Evolutionary conservation across 805 yeast genomes (phyloP), one percentile per base, ranked within the genome.

Genomic region (Yarrowia phangngaensis): DNA sequence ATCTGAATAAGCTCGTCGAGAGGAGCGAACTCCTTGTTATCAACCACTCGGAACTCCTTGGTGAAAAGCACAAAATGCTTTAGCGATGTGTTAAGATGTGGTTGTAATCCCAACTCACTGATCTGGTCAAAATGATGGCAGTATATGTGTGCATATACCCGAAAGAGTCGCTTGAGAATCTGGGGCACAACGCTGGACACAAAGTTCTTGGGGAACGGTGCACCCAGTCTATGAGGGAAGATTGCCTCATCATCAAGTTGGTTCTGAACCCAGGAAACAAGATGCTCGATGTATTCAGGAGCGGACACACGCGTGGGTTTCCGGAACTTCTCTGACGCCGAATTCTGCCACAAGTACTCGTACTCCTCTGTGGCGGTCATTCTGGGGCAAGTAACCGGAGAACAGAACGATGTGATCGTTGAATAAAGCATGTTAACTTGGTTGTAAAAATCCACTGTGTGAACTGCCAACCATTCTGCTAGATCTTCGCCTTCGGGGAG

Each of bases 331-430:
- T 77, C 69, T 55, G 70, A 70, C 13, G 53, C 35, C 16, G 64
- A 52, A 58, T 89, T 95, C 63, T 90, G 95, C 99, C 99, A 92
- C 52, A 92, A 72, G 61, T 92, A 92, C 65, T 92, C 98, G 62
- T 88, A 90, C 68, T 89, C 97, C 53, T 83, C 92, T 0, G 97
- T 90, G 15, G 99, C 99, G 51, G 85, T 89, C 99, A 92, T 92
- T 52, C 92, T 71, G 2, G 98, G 97, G 64, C 99, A 92, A 2
- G 94, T 76, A n/a, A 70, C 65, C 2, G 97, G 97, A 0, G 97
- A 87, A 64, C 99, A 92, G 61, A 92, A 89, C 67, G 88, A 95
- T 1, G 97, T 90, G 55, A 92, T 84, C 3, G 97, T 80, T 8
- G 97, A 96, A 59, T 92, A 90, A 6, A 90, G 70, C 98, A 90